These are phyloP conservation scores for Amesomyces nigricolor DNA, from an alignment of 2,329 filamentous ascomycete species.

Conservation along the genomic window DNA sequence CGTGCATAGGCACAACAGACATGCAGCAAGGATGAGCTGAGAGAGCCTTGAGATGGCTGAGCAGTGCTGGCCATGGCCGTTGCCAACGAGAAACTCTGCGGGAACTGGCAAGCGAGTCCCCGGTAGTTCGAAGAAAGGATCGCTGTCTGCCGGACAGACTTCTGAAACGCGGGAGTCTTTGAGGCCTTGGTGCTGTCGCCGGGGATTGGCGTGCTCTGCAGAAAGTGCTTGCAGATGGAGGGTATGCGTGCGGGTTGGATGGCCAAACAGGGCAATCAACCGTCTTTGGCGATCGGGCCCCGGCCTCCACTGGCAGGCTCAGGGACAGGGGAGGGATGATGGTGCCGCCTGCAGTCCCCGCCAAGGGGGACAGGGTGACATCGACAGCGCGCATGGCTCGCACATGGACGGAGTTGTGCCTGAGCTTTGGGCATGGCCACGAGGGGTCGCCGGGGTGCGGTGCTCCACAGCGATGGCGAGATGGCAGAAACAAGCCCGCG, in stretches of 20 bases:
- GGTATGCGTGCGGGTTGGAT: conserved; percentile 2
- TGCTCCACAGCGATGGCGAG: background rate
- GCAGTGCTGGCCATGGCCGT: background rate
- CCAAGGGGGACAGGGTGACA: conserved; percentile 5
- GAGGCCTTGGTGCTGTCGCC: conserved; percentile 1
- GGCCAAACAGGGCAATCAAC: conserved; percentile 10
- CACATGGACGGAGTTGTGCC: conserved; percentile 12
- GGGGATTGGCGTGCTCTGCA: conserved; percentile 9
- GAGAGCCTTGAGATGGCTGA: background rate
- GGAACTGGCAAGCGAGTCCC: background rate
- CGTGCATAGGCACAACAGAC: conserved; percentile 10
- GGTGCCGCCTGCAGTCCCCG: background rate
- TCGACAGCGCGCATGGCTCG: conserved; percentile 11
- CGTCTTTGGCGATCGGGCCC: conserved; percentile 1
- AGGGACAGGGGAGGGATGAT: conserved; percentile 9
- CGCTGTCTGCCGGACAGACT: conserved; percentile 3
- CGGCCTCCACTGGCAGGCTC: background rate
- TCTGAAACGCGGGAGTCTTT: conserved; percentile 13
- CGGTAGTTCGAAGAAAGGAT: background rate
- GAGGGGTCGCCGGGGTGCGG: background rate
- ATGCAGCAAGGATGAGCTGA: background rate
- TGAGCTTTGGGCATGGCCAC: background rate
- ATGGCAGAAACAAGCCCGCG: background rate
- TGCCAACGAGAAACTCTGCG: conserved; percentile 1
- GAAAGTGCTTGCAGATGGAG: conserved; percentile 18